A percentile compares a stretch with the other conserved stretches of the same genome.
phyloP scores from a whole-genome alignment of 139 green algal genomes.

The Picochlorum sp. region DNA sequence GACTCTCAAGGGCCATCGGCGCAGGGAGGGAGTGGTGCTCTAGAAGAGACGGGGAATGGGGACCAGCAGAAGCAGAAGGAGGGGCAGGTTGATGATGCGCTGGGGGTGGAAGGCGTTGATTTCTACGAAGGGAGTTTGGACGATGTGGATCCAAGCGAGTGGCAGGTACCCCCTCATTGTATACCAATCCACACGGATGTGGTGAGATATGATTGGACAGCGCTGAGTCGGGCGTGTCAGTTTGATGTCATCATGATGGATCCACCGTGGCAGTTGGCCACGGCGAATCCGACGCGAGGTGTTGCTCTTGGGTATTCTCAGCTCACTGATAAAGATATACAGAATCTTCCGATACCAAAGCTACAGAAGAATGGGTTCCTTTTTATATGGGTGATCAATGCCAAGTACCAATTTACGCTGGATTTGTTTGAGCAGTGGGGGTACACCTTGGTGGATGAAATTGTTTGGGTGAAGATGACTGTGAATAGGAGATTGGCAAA shows the following conservation, averaged over 20 bases:
- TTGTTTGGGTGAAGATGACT: slow-evolving; percentile 95
- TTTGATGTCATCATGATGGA: slow-evolving; percentile 92
- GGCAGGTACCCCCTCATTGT: slow-evolving; percentile 81
- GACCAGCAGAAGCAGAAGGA: background rate
- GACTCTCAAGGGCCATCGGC: too few species aligned
- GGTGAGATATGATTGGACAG: slow-evolving; percentile 75
- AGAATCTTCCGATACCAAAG: slow-evolving; percentile 59
- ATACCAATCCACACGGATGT: slow-evolving; percentile 89
- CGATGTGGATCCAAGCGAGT: slow-evolving; percentile 68
- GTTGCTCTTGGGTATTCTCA: slow-evolving; percentile 88
- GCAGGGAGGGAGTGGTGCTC: background rate
- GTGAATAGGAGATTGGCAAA: slow-evolving; percentile 85
- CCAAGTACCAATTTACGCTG: slow-evolving; percentile 84
- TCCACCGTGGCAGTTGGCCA: slow-evolving; percentile 91
- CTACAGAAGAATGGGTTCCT: slow-evolving; percentile 75
- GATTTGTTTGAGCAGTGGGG: slow-evolving; percentile 86
- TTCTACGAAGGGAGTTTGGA: slow-evolving; percentile 55
- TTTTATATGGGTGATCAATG: slow-evolving; percentile 95
- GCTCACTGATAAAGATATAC: slow-evolving; percentile 75
- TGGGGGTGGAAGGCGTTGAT: slow-evolving; percentile 46
- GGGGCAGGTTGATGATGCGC: slow-evolving; percentile 15
- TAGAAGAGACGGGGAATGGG: background rate
- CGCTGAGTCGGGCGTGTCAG: slow-evolving; percentile 29
- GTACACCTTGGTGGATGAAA: slow-evolving; percentile 88
- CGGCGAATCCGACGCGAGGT: slow-evolving; percentile 82